Percentiles rank a stretch among this genome's conserved stretches.
These are phyloP conservation scores for Fusarium solani-melongenae DNA, from an alignment of 2,329 filamentous ascomycete species.

Conservation along the genomic window DNA sequence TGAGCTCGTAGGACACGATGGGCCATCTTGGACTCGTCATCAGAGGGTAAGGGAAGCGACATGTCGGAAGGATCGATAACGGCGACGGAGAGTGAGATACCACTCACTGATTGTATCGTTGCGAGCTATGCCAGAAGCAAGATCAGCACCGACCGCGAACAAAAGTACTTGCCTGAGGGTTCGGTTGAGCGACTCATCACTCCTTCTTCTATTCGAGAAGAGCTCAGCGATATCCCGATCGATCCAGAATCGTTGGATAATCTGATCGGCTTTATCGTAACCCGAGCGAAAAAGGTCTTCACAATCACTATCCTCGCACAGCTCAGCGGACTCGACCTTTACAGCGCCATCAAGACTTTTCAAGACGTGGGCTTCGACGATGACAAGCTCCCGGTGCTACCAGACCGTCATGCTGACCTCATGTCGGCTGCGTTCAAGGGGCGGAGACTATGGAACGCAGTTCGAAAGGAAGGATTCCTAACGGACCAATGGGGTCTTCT, in stretches of 20 bases:
- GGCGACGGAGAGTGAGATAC: neutral
- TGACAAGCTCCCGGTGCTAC: neutral
- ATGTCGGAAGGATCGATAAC: neutral
- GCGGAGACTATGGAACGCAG: neutral
- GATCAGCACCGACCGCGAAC: neutral
- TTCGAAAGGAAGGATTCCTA: constrained; percentile 22
- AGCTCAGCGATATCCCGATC: neutral
- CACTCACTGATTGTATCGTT: neutral
- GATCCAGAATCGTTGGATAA: neutral
- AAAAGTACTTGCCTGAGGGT: neutral
- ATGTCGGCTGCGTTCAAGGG: neutral
- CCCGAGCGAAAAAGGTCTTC: constrained; percentile 1
- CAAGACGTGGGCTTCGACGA: neutral
- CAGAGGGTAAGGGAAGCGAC: neutral
- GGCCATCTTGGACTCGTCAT: neutral
- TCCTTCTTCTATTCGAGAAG: neutral
- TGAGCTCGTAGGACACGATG: neutral
- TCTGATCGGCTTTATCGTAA: neutral
- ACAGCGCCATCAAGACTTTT: neutral
- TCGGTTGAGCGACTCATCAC: neutral
- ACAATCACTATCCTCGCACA: neutral
- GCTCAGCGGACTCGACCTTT: neutral
- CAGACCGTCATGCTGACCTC: neutral
- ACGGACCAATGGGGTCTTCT: constrained; percentile 7
- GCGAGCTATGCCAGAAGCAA: neutral